Base-by-base conservation (phyloP, 805 yeast species). In the Dipodascopsis tothii region DNA sequence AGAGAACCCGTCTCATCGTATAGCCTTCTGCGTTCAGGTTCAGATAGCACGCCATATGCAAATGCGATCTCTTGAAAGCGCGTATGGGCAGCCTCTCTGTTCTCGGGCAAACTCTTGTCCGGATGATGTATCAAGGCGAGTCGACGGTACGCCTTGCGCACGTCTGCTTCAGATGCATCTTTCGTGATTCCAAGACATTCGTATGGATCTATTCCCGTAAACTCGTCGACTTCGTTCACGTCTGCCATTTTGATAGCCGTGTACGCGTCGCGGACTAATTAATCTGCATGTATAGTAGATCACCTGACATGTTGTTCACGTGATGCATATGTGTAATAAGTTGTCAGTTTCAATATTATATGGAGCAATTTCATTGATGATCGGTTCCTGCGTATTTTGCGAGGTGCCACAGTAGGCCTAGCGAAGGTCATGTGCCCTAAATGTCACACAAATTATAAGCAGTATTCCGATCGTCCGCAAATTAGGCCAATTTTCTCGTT, bases 1-100 rank as follows among this genome's bases (percentile, higher is more conserved):
- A 79, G 57, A 2, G 77, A 69, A 0, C 94, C 95, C 0, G 90
- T 81, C n/a, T 61, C 58, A 56, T 86, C 95, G 57, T 75, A 86
- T 18, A 73, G 61, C 35, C 66, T 67, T 22, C 85, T 67, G 50
- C 74, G 72, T 30, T 62, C 60, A 0, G 71, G 65, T 56, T 86
- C 92, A 21, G 76, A 68, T 21, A 86, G 65, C 0, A 86, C 70
- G 35, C 80, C 68, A 60, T 83, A 84, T 18, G 94, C 80, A 56
- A 84, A 79, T 58, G 84, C 88, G 17, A 86, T 71, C 52, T 74
- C 65, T 40, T 85, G 82, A 60, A 87, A 86, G 48, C 55, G 55
- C n/a, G 28, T 37, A 42, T 63, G 67, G 28, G 70, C 60, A 39
- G 56, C 64, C 7, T 50, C 62, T 30, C 61, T 62, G 37, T 62